Evolutionary conservation across 2,329 filamentous ascomycete species (phyloP).

Genomic region (Neopestalotiopsis clavispora): DNA sequence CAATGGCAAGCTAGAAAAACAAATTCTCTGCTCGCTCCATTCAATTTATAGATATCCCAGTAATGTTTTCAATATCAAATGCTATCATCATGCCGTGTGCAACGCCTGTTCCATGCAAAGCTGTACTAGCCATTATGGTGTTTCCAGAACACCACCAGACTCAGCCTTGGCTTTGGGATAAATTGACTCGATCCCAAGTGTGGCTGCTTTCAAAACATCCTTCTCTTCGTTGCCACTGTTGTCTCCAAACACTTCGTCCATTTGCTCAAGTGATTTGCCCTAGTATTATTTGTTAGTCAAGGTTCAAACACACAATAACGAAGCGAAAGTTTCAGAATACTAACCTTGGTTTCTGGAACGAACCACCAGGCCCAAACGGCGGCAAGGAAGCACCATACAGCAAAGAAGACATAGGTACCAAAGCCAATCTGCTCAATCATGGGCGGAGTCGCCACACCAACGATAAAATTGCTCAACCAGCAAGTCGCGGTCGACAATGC

Average conservation of each 20-base stretch:
- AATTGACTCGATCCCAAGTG: background rate
- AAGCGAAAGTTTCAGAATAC: background rate
- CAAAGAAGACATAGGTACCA: slow-evolving; percentile 59
- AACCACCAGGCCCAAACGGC: slow-evolving; percentile 52
- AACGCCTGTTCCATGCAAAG: slow-evolving; percentile 5
- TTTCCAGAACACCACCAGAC: background rate
- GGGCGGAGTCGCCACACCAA: slow-evolving; percentile 58
- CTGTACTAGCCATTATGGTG: background rate
- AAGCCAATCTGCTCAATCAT: slow-evolving; percentile 55
- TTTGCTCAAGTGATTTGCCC: slow-evolving; percentile 48
- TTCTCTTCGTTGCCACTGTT: slow-evolving; percentile 17
- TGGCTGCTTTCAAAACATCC: slow-evolving; percentile 4
- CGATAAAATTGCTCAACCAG: slow-evolving; percentile 42
- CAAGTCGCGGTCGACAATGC: slow-evolving; percentile 36
- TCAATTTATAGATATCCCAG: too few relatives aligned
- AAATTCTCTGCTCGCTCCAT: too few relatives aligned
- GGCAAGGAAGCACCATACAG: slow-evolving; percentile 54
- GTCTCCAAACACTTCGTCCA: slow-evolving; percentile 42
- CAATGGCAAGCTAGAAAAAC: too few relatives aligned
- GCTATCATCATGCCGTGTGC: background rate
- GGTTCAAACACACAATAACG: too few relatives aligned
- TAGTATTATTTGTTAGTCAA: slow-evolving; percentile 37
- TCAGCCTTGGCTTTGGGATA: background rate
- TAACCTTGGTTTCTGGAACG: slow-evolving; percentile 45
- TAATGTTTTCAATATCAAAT: background rate